Percentiles rank a stretch among this genome's conserved stretches.
Conservation (phyloP, 805 yeast species). For the Starmerella khaoyaiensis region DNA sequence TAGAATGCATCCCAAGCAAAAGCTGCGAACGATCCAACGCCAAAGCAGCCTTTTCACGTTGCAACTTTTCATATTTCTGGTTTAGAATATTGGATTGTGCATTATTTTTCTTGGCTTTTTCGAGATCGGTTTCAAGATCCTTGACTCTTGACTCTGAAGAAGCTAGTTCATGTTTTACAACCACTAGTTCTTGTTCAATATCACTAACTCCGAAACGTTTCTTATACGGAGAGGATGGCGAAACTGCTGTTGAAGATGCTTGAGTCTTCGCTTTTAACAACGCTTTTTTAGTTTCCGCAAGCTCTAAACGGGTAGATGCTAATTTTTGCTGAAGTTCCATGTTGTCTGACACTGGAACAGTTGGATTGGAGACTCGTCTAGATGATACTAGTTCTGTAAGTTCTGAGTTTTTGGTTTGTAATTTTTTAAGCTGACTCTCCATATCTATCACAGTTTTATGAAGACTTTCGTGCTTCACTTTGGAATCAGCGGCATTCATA, state of each 20-base stretch:
- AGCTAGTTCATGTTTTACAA: conserved; percentile 9
- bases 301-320: conserved; percentile 3
- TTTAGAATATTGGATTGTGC: conserved; percentile 9
- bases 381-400: not conserved
- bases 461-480: not conserved
- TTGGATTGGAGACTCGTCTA: not conserved
- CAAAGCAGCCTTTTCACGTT: conserved; percentile 20
- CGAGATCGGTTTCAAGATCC: conserved; percentile 8
- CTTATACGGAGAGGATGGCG: not conserved
- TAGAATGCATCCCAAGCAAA: conserved; percentile 12
- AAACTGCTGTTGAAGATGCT: not conserved
- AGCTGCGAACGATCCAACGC: conserved; percentile 17
- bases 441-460: not conserved
- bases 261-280: conserved; percentile 6
- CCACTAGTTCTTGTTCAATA: conserved; percentile 12
- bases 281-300: conserved; percentile 5
- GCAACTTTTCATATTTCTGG: conserved; percentile 20
- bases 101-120: conserved; percentile 5
- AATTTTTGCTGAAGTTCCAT: not conserved
- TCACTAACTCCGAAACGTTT: conserved; percentile 8
- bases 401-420: conserved; percentile 2
- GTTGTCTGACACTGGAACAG: not conserved
- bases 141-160: conserved; percentile 9
- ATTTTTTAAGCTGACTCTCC: conserved; percentile 10
- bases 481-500: not conserved